Evolutionary conservation across 495 filamentous ascomycete species (phyloP).

Genomic region (Penicillium turbatum): DNA sequence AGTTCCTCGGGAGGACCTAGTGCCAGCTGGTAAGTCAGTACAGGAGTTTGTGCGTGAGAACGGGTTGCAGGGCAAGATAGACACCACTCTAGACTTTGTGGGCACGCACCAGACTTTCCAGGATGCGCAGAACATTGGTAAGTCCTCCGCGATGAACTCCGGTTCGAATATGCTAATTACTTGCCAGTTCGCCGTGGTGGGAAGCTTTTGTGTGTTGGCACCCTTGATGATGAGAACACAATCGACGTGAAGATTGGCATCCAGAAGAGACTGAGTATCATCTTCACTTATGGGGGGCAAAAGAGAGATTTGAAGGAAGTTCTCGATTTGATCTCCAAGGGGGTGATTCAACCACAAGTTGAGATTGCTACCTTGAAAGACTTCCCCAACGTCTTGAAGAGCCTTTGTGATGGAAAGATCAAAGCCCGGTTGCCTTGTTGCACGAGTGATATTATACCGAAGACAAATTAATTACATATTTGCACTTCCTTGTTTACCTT

Average conservation of each 20-base stretch:
- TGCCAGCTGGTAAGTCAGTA: slow-evolving; percentile 13
- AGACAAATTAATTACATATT: too few relatives aligned
- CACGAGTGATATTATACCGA: neutral
- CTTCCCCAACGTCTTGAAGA: neutral
- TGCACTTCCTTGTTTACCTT: too few relatives aligned
- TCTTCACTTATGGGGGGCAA: slow-evolving; percentile 25
- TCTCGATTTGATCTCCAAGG: slow-evolving; percentile 16
- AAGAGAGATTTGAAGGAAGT: slow-evolving; percentile 20
- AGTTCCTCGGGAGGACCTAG: slow-evolving; percentile 13
- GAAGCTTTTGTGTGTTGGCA: slow-evolving; percentile 22
- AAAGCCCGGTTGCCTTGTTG: neutral
- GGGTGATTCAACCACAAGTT: neutral
- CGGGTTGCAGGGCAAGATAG: slow-evolving; percentile 13
- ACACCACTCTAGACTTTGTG: slow-evolving; percentile 23
- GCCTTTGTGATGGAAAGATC: neutral
- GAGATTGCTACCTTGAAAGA: neutral
- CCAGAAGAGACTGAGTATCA: slow-evolving; percentile 23
- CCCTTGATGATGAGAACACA: slow-evolving; percentile 17
- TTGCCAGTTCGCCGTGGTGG: slow-evolving; percentile 14
- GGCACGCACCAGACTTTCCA: slow-evolving; percentile 18
- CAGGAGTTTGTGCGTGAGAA: slow-evolving; percentile 11
- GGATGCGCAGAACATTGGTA: slow-evolving; percentile 20
- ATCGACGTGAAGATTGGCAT: slow-evolving; percentile 25
- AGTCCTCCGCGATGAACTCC: neutral
- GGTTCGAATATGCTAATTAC: neutral